These are phyloP conservation scores for Venturia asperata DNA, from an alignment of 2,329 filamentous ascomycete genomes.

Conservation along the genomic window DNA sequence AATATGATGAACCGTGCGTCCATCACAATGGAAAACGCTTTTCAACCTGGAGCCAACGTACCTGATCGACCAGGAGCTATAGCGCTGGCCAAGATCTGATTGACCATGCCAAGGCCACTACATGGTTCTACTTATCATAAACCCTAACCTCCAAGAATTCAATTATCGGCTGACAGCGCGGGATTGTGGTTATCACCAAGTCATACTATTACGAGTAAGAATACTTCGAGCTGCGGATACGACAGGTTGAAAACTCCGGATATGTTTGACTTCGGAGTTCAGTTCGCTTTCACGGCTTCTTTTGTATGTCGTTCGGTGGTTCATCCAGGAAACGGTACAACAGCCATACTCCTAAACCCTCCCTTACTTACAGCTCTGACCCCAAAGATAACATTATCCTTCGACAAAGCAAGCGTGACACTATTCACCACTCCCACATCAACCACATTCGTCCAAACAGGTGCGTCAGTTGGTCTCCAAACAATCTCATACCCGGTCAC, in stretches of 20 bases:
- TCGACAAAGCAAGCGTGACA: constrained; percentile 44
- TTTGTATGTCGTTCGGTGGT: no score
- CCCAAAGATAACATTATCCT: constrained; percentile 54
- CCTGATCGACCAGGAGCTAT: not conserved
- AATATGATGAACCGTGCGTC: not conserved
- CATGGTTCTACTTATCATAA: no score
- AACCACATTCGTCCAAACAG: constrained; percentile 45
- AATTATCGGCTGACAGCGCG: no score
- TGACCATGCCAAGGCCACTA: not conserved
- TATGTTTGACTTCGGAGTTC: no score
- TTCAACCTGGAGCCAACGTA: no score
- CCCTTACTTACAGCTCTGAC: constrained; percentile 45
- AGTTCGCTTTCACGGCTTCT: no score
- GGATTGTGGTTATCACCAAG: no score
- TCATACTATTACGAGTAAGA: no score
- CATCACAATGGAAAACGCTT: no score
- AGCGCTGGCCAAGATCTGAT: not conserved
- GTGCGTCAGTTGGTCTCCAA: constrained; percentile 46
- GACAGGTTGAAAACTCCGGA: no score
- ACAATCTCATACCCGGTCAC: constrained; percentile 48
- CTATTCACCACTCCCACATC: constrained; percentile 43
- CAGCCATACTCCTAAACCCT: constrained; percentile 40
- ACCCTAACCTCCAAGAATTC: no score
- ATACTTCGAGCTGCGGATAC: no score
- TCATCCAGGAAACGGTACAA: constrained; percentile 6